A percentile compares a stretch with the other conserved stretches of the same genome.
phyloP scores from a whole-genome alignment of 257 asterid genomes.

The Ocimum tenuiflorum region DNA sequence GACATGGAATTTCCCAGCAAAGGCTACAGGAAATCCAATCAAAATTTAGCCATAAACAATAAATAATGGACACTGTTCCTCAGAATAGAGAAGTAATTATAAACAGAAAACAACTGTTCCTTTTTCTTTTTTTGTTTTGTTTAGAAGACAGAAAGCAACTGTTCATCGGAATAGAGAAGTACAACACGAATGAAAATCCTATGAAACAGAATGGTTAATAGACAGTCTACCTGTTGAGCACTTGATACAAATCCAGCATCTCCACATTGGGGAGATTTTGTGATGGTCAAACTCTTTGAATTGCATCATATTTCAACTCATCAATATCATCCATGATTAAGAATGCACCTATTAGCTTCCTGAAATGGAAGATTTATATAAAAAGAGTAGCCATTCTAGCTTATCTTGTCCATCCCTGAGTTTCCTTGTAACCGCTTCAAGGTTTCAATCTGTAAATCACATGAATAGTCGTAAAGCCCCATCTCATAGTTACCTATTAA shows the following conservation, averaged over 20 bases:
- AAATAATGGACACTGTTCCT: no score
- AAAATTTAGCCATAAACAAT: no score
- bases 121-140: no score
- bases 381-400: conserved; percentile 64
- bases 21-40: no score
- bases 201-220: background rate
- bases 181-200: background rate
- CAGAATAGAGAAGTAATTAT: no score
- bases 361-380: conserved; percentile 59
- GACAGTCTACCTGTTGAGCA: conserved; percentile 45
- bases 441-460: conserved; percentile 81
- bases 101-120: no score
- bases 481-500: no score
- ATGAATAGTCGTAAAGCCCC: conserved; percentile 57
- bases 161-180: no score
- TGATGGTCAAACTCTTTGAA: conserved; percentile 59
- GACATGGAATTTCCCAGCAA: no score
- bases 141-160: no score
- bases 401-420: conserved; percentile 90
- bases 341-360: conserved; percentile 54
- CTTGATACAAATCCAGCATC: conserved; percentile 45
- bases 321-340: conserved; percentile 47
- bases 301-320: conserved; percentile 39
- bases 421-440: conserved; percentile 92
- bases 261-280: conserved; percentile 68